phyloP scores from a whole-genome alignment of 179 eudicot genomes.

The Dionaea muscipula region DNA sequence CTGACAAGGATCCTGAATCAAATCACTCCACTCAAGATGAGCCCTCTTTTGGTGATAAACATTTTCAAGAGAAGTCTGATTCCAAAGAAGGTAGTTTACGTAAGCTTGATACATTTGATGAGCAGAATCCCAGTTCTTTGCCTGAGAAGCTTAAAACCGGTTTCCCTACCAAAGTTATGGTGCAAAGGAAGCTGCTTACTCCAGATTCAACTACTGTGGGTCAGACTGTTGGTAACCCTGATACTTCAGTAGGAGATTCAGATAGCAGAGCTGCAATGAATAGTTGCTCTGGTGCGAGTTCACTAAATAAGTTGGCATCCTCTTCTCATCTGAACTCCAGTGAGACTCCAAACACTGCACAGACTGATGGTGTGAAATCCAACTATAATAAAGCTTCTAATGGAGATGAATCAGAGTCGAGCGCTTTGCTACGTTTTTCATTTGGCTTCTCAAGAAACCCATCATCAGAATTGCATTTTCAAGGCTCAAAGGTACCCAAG shows the following conservation, averaged over 20 bases:
- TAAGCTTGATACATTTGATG: conserved; percentile 22
- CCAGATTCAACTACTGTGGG: conserved; percentile 9
- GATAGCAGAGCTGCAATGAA: conserved; percentile 13
- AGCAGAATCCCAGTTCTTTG: conserved; percentile 9
- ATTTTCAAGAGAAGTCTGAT: conserved; percentile 13
- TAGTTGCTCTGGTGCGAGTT: conserved; percentile 31
- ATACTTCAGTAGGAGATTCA: conserved; percentile 16
- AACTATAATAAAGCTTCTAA: conserved; percentile 16
- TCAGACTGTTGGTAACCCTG: conserved; percentile 14
- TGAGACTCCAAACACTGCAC: conserved; percentile 18
- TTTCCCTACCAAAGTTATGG: conserved; percentile 13
- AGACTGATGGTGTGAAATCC: conserved; percentile 16
- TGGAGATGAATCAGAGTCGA: conserved; percentile 10
- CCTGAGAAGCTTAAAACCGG: conserved; percentile 15
- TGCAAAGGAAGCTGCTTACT: conserved; percentile 13
- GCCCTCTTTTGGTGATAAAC: conserved; percentile 13
- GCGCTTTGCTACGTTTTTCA: conserved; percentile 11
- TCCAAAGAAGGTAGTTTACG: conserved; percentile 18
- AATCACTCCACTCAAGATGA: conserved; percentile 12
- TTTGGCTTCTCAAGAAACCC: conserved; percentile 9
- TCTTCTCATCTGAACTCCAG: conserved; percentile 35
- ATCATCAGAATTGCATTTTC: conserved; percentile 12
- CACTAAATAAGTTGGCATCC: conserved; percentile 23
- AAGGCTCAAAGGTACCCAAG: conserved; percentile 13
- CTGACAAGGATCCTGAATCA: conserved; percentile 17